Conservation (phyloP, 1,139 yeast genomes). For the Yamadazyma spencermartinsiae region DNA sequence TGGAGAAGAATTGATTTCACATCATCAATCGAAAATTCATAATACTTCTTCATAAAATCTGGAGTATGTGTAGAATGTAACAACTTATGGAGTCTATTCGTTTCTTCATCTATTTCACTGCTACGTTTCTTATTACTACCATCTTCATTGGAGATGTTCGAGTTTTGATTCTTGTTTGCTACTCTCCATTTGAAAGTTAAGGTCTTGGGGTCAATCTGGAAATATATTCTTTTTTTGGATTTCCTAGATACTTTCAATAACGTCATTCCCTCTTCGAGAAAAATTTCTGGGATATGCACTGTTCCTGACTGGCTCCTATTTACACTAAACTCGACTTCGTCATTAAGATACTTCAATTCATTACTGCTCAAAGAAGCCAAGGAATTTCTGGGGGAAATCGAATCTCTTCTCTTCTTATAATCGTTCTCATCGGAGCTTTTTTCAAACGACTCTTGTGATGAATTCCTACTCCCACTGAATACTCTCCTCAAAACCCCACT, state of each 20-base stretch:
- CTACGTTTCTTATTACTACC: background rate
- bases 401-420: slow-evolving; percentile 6
- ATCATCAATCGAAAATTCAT: slow-evolving; percentile 59
- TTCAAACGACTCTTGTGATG: slow-evolving; percentile 14
- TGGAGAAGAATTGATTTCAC: slow-evolving; percentile 69
- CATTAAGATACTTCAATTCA: slow-evolving; percentile 5
- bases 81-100: slow-evolving; percentile 17
- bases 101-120: background rate
- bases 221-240: slow-evolving; percentile 53
- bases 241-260: slow-evolving; percentile 68
- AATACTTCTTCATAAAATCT: slow-evolving; percentile 31
- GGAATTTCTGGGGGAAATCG: slow-evolving; percentile 2
- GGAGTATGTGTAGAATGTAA: slow-evolving; percentile 10
- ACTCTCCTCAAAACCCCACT: slow-evolving; percentile 10
- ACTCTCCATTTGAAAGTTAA: slow-evolving; percentile 52
- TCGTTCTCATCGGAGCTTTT: background rate
- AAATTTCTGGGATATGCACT: slow-evolving; percentile 19
- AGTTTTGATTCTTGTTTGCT: slow-evolving; percentile 26
- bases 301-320: slow-evolving; percentile 11
- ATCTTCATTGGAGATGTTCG: slow-evolving; percentile 18
- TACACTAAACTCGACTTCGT: slow-evolving; percentile 8
- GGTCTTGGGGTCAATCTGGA: slow-evolving; percentile 32
- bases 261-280: slow-evolving; percentile 47
- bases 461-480: slow-evolving; percentile 11
- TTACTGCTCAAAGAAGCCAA: slow-evolving; percentile 5